These are phyloP conservation scores for Pisolithus marmoratus DNA, from an alignment of 768 basidiomycete genomes.

Conservation along the genomic window DNA sequence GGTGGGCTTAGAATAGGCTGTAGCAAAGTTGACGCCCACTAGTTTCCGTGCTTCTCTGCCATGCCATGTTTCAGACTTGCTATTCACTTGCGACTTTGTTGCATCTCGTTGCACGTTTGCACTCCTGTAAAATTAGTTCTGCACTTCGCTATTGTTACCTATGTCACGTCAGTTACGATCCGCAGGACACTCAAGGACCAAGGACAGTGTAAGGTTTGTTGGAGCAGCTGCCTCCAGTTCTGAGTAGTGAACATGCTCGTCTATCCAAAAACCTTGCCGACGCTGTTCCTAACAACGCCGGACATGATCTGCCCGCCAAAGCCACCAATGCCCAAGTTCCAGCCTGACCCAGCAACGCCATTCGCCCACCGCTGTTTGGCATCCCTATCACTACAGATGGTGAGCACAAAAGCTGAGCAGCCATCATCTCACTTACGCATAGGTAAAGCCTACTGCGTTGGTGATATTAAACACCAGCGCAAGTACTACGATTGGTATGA, in stretches of 20 bases:
- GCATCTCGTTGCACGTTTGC: conserved; percentile 16
- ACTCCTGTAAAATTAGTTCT: conserved; percentile 27
- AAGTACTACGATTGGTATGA: conserved; percentile 89
- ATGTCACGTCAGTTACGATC: conserved; percentile 5
- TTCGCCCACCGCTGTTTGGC: conserved; percentile 91
- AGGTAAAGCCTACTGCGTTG: conserved; percentile 95
- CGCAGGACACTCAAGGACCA: not conserved
- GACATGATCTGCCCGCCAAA: conserved; percentile 81
- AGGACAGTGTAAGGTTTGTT: not conserved
- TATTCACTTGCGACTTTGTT: conserved; percentile 9
- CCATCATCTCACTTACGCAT: conserved; percentile 54
- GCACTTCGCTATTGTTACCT: conserved; percentile 7
- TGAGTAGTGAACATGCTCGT: too few relatives aligned
- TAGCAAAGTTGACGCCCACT: conserved; percentile 9
- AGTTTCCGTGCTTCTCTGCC: conserved; percentile 16
- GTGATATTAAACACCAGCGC: conserved; percentile 95
- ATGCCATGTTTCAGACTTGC: conserved; percentile 22
- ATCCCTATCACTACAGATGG: conserved; percentile 67
- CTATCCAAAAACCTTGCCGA: conserved; percentile 70
- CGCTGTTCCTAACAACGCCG: conserved; percentile 75
- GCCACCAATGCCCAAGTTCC: conserved; percentile 72
- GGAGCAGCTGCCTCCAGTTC: too few relatives aligned
- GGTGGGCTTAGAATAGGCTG: conserved; percentile 45
- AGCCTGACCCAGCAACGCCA: conserved; percentile 59
- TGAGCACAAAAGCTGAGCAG: conserved; percentile 8